Conservation (phyloP, 306 rosid genomes). For the Castanospermum australe region DNA sequence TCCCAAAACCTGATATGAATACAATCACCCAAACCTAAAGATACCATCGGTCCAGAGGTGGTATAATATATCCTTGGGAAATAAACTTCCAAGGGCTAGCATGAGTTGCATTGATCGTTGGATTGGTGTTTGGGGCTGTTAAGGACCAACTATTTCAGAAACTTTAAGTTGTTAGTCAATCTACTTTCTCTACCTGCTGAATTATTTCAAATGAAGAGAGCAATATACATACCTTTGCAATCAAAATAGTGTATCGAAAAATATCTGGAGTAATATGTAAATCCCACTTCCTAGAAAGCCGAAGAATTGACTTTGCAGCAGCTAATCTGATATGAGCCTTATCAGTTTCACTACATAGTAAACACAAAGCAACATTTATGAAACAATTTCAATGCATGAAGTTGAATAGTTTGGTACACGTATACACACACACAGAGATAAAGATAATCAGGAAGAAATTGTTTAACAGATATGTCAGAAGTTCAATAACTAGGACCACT, state of each 20-base stretch:
- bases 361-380: conserved; percentile 11
- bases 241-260: conserved; percentile 51
- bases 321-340: conserved; percentile 64
- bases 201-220: conserved; percentile 16
- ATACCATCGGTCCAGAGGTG: too few relatives aligned
- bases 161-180: too few relatives aligned
- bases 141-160: too few relatives aligned
- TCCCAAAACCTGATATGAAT: too few relatives aligned
- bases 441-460: background rate
- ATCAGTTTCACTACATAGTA: conserved; percentile 53
- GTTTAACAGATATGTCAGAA: background rate
- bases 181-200: background rate
- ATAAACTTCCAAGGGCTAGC: too few relatives aligned
- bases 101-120: too few relatives aligned
- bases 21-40: too few relatives aligned
- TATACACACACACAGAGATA: background rate
- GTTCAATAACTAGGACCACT: background rate
- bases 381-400: background rate
- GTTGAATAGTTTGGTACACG: background rate
- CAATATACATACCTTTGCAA: conserved; percentile 62
- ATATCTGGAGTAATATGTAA: conserved; percentile 68
- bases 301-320: conserved; percentile 84
- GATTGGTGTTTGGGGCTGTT: too few relatives aligned
- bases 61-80: too few relatives aligned
- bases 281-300: conserved; percentile 87